Percentiles rank a stretch among this genome's conserved stretches.
These are phyloP conservation scores for Areca catechu DNA, from an alignment of 176 grass and related monocot genomes.

Conservation along the genomic window DNA sequence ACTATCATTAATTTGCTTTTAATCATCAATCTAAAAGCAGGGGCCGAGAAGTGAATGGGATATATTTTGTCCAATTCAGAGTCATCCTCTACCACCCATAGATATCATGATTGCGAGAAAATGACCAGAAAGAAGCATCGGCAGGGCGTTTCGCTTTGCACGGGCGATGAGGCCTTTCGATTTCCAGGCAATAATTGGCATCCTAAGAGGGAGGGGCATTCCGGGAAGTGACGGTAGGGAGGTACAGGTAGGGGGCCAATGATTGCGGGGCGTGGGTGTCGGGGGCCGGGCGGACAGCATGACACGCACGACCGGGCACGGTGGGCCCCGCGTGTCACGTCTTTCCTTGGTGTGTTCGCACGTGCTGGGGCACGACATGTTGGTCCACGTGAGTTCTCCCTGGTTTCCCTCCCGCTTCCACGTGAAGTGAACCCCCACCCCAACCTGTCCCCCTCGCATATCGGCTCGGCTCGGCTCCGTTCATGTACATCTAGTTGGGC, in stretches of 20 bases:
- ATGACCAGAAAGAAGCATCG: too few species aligned
- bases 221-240: background rate
- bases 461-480: constrained; percentile 3
- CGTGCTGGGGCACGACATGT: constrained; percentile 14
- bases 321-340: too few species aligned
- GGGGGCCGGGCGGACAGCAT: background rate
- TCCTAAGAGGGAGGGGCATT: background rate
- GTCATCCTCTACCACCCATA: too few species aligned
- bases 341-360: background rate
- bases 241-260: background rate
- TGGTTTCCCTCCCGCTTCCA: constrained; percentile 6
- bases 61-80: too few species aligned
- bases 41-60: too few species aligned
- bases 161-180: too few species aligned
- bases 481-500: background rate
- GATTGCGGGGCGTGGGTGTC: constrained; percentile 18
- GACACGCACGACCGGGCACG: background rate
- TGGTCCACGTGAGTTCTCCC: constrained; percentile 7
- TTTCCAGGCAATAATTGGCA: background rate
- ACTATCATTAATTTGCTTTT: too few species aligned
- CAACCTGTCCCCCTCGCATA: background rate
- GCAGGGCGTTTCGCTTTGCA: too few species aligned
- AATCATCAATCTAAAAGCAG: too few species aligned
- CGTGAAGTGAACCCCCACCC: constrained; percentile 21
- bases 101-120: too few species aligned